These are phyloP conservation scores for Vaccinium darrowii DNA, from an alignment of 148 eudicot genomes.

Conservation along the genomic window DNA sequence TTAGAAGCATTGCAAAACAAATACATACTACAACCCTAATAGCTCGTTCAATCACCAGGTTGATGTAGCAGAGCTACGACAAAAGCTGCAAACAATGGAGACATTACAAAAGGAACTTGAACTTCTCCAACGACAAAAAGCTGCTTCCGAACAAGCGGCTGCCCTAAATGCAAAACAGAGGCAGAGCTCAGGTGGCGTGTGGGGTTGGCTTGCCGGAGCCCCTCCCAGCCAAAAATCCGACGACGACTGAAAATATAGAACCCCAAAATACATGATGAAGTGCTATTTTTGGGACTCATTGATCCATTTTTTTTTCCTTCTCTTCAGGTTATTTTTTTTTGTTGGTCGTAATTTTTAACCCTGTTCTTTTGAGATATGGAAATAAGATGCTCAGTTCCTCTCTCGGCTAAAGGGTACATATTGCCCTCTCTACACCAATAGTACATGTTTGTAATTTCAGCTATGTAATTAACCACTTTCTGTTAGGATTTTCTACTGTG, in stretches of 20 bases:
- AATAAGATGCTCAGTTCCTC: conserved; percentile 17
- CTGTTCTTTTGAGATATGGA: conserved; percentile 24
- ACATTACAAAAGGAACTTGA: conserved; percentile 87
- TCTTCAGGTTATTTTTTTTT: not conserved
- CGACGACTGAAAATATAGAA: conserved; percentile 36
- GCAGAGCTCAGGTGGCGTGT: conserved; percentile 84
- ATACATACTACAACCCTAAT: not conserved
- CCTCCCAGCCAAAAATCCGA: conserved; percentile 47
- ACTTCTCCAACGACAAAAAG: conserved; percentile 87
- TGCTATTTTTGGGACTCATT: conserved; percentile 22
- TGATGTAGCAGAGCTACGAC: conserved; percentile 88
- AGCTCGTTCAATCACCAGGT: conserved; percentile 48
- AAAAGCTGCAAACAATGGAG: conserved; percentile 93
- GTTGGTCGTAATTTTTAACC: conserved; percentile 14
- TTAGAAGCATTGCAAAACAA: not conserved
- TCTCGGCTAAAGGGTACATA: not conserved
- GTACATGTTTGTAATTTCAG: conserved; percentile 13
- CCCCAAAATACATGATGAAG: not conserved
- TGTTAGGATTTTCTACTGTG: not conserved
- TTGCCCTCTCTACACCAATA: not conserved
- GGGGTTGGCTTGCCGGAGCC: conserved; percentile 96
- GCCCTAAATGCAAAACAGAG: conserved; percentile 65
- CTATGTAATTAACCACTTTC: not conserved
- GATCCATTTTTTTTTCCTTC: conserved; percentile 12
- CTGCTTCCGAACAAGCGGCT: conserved; percentile 94